A percentile compares a stretch with the other conserved stretches of the same genome.
Evolutionary conservation across 1,284 basidiomycete species (phyloP).

Genomic region (Inonotus obliquus): DNA sequence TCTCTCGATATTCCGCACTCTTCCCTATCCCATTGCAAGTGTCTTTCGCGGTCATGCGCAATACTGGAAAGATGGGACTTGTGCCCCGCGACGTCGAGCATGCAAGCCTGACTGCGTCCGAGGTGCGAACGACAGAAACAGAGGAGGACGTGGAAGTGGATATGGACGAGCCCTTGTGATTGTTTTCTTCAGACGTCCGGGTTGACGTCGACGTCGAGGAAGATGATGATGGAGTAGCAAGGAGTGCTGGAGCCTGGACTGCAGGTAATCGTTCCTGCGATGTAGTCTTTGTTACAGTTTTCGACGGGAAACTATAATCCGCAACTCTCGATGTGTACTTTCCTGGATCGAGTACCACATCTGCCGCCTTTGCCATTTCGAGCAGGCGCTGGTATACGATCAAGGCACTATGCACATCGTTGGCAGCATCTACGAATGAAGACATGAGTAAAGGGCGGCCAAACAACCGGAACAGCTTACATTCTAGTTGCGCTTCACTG

Average conservation of each 20-base stretch:
- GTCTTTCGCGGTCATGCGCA: background rate
- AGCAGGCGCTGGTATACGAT: conserved; percentile 43
- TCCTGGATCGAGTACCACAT: conserved; percentile 26
- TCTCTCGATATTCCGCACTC: too few species aligned
- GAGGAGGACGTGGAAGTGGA: background rate
- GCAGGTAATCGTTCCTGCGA: background rate
- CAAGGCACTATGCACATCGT: conserved; percentile 52
- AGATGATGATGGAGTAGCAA: background rate
- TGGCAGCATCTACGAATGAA: conserved; percentile 48
- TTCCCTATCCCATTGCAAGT: too few species aligned
- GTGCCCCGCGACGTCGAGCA: background rate
- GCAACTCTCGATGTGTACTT: conserved; percentile 25
- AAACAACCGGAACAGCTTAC: conserved; percentile 30
- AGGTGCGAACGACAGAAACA: background rate
- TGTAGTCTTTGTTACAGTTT: background rate
- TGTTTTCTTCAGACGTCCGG: background rate
- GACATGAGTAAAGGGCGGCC: background rate
- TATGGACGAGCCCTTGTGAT: background rate
- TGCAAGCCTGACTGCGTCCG: too few species aligned
- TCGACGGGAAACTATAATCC: background rate
- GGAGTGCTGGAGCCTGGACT: background rate
- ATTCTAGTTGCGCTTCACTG: conserved; percentile 40
- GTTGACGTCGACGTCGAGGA: conserved; percentile 6
- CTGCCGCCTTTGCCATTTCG: conserved; percentile 31
- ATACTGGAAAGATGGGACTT: background rate